Evolutionary conservation across 306 rosid genomes (phyloP), one percentile per base, ranked within the genome.

Genomic region (Cucurbita argyrosperma): DNA sequence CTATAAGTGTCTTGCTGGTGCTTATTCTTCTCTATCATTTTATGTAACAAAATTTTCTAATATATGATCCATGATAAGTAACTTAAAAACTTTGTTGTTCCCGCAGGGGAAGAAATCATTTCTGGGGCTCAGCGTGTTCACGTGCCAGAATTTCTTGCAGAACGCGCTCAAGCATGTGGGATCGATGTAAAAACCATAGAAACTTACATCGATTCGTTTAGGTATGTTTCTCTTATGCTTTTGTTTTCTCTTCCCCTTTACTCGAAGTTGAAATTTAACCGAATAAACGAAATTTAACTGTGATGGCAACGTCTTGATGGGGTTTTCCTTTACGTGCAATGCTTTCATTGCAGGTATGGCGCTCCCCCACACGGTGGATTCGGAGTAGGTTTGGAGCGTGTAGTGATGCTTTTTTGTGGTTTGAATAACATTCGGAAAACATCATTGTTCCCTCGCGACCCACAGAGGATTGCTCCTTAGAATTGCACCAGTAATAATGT

Each of bases 101-200:
- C 30, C 4, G 21, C 46, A 91, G 99, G 99, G 18, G 99, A 95
- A 87, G 99, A 95, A 78, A 95, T 95, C 7, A 95, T 95, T 82
- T 95, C 99, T 1, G 99, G 99, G 53, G 97, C 90, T 15, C 97
- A 95, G 80, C 99, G 99, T 84, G 45, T 95, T 21, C 97, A 95
- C 38, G 84, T 80, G 21, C 88, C 96, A 9, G 97, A 91, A 21
- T 75, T 91, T n/a, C 77, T 95, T 79, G 82, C 84, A 18, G 77
- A 91, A 60, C 96, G 96, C 60, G 99, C 97, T 8, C 83, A 65
- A 12, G 89, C 96, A 23, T 83, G 88, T 1, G 97, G 96, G 59
- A 89, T 91, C 73, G 99, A 91, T 1, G 89, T 89, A 4, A 78
- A 76, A 58, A 87, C 99, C 26, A 88, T 95, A 56, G 81, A 90